Base-by-base conservation (phyloP, 805 yeast genomes). In the Metschnikowia borealis region DNA sequence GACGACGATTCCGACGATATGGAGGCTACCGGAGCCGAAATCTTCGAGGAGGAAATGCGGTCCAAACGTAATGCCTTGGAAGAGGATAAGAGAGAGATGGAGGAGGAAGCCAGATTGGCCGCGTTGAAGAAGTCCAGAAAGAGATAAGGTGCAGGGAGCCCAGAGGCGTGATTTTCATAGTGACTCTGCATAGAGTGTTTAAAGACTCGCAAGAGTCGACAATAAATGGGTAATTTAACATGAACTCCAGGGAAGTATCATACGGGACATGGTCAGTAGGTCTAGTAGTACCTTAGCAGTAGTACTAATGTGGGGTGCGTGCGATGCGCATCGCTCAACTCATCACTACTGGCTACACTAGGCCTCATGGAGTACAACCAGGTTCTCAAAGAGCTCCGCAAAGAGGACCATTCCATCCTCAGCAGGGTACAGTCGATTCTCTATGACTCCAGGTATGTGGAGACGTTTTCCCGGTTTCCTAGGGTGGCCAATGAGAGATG, bases 1-100 rank as follows among this genome's bases (percentile, higher is more conserved):
- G 77, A 79, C 52, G 64, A 65, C 47, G 70, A 70, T 6, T 79
- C 78, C 32, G 83, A 78, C 51, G 89, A 88, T 60, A 92, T 94
- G 97, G 98, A 92, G 63, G 97, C 97, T 2, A 85, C 94, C 1
- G 97, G 97, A 26, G 84, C 84, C 26, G 97, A 92, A 55, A 82
- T 94, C 21, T 70, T 89, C 38, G 87, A 81, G 50, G 99, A 92
- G 61, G 99, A 92, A 67, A 79, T 73, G 53, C 62, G 79, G 33
- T 85, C 96, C 11, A 73, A 82, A 35, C 76, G 77, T 45, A 78
- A 76, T 48, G 99, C 96, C 0, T 77, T 80, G 57, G 54, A 76
- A 37, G 99, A 94, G 63, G 99, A 92, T 62, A 70, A 75, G 44
- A 70, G 77, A 47, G 97, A 91, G 63, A 81, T 80, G 60, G 80